Base-by-base conservation (phyloP, 768 basidiomycete species). In the Calocybe cyanea region DNA sequence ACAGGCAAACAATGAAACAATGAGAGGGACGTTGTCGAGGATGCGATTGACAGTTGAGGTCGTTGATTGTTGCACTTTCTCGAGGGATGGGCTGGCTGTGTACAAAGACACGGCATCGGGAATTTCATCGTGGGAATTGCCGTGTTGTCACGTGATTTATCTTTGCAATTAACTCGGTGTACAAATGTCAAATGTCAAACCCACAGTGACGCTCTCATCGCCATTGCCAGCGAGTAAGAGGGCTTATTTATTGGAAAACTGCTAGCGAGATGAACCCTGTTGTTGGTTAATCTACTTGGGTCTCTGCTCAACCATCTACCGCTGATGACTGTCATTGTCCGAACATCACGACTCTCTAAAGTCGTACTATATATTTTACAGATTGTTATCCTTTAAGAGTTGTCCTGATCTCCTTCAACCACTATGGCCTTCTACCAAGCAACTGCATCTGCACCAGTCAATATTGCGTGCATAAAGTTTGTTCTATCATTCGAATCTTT, bases 401-500 rank as follows among this genome's bases (percentile, higher is more conserved):
- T 15, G 21, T 43, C 52, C 57, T 58, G 42, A 44, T 48, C 47
- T 55, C 40, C 44, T 43, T 43, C 60, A 56, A 56, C 60, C 57
- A 57, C 51, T 65, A 85, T 84, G 81, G 55, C 80, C 49, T 56
- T 80, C 55, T 83, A 80, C 71, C 82, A 91, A 70, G 92, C 92
- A 7, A 96, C 93, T 11, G 81, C 83, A 0, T 88, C 92, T 51
- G 93, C 93, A 0, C 93, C 93, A 3, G 92, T 97, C 47, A 97
- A 97, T 68, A 97, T 97, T 59, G 93, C 93, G n/a, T 89, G 87
- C 62, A 96, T 97, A 70, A 97, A 97, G 93, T 94, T 48, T 58
- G 65, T 51, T 44, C 18, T 21, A 53, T 34, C 51, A 34, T 32
- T 19, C n/a, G 25, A 11, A 28, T 11, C 14, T 23, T 30, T 34